Evolutionary conservation across 495 filamentous ascomycete genomes (phyloP), one percentile per base, ranked within the genome.

Genomic region (Hypoxylon perforatum): DNA sequence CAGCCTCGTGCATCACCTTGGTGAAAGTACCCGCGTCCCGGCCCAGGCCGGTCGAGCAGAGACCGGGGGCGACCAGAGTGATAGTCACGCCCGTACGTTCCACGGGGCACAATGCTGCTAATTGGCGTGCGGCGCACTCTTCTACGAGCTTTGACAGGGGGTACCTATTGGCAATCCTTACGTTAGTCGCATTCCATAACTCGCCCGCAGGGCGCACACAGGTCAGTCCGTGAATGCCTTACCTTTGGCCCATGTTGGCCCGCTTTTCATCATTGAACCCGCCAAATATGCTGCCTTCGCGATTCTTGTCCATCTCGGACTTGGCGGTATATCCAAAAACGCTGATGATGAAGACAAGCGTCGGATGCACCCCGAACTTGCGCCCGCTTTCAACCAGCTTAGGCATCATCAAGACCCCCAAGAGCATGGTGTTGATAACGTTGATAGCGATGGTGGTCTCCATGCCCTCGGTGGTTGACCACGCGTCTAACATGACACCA

Each of bases 361-460:
- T 35, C 5, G 30, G 30, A 35, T 35, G 30, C 30, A 11, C 11
- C 5, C 30, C 30, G 30, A 35, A 35, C 11, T 35, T 35, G 30
- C 30, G 30, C 11, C 30, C 30, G 30, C 30, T 35, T 35, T 35
- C 30, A 35, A 35, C 30, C 30, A 35, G 30, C 11, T 35, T 35
- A 11, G 30, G 30, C 30, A 35, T 35, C 30, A 35, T 35, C 11
- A 35, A 35, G 11, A 11, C 30, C 30, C 30, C 30, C 30, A 35
- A 35, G 21, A 41, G 2, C 15, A 88, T 80, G 0, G 77, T 82
- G 51, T 60, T 66, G n/a, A 84, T 67, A 0, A 84, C 76, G 42
- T 85, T 85, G 33, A 79, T 73, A 0, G 75, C 78, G n/a, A 83
- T 67, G 4, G 65, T 80, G 0, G 39, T 65, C 63, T 82, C 82